These are phyloP conservation scores for Penicillium malachiteum DNA, from an alignment of 495 filamentous ascomycete genomes.

Conservation along the genomic window DNA sequence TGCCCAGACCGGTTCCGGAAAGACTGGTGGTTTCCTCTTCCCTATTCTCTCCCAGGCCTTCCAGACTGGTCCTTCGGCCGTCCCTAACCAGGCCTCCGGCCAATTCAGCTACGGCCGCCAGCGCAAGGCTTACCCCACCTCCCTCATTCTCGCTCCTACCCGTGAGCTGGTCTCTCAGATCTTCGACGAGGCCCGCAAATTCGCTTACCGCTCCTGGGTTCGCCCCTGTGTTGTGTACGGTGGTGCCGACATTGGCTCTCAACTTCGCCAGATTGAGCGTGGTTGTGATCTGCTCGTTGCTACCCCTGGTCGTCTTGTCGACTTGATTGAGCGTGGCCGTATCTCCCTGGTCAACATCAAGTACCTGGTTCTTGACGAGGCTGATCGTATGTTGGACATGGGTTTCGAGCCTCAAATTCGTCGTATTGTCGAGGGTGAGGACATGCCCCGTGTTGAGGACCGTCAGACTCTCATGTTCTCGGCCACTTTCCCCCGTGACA, in stretches of 20 bases:
- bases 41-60: conserved; percentile 96
- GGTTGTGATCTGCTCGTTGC: conserved; percentile 97
- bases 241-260: conserved; percentile 95
- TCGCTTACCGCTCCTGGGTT: conserved; percentile 94
- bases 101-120: conserved; percentile 74
- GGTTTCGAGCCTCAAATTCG: conserved; percentile 99
- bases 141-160: conserved; percentile 91
- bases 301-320: conserved; percentile 93
- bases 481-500: conserved; percentile 96
- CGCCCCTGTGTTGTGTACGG: conserved; percentile 98
- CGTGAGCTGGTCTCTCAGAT: conserved; percentile 99
- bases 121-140: conserved; percentile 94
- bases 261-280: conserved; percentile 95
- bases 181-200: conserved; percentile 96
- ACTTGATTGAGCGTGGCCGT: conserved; percentile 96
- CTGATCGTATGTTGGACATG: conserved; percentile 99
- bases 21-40: conserved; percentile 99
- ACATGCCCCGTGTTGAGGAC: conserved; percentile 82
- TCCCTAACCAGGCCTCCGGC: conserved; percentile 57
- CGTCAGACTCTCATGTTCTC: conserved; percentile 99
- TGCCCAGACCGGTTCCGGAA: conserved; percentile 98
- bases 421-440: conserved; percentile 95
- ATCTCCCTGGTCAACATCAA: conserved; percentile 97
- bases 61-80: conserved; percentile 74
- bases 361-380: conserved; percentile 98